Percentiles rank a stretch among this genome's conserved stretches.
These are phyloP conservation scores for Kwoniella europaea DNA, from an alignment of 768 basidiomycete genomes.

Conservation along the genomic window DNA sequence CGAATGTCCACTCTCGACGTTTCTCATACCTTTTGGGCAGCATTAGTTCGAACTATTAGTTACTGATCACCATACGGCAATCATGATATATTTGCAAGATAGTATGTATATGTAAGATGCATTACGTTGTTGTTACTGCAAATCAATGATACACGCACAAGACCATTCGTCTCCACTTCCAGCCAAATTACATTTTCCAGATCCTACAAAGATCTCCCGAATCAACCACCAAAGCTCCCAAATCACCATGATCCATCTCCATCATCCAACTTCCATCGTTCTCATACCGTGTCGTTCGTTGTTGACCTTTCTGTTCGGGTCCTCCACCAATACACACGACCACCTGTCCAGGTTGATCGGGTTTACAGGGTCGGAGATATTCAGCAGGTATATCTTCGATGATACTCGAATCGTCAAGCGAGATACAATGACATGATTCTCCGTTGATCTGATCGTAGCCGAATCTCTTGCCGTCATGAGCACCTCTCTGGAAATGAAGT, in stretches of 20 bases:
- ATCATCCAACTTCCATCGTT: conserved; percentile 56
- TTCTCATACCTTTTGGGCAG: no score
- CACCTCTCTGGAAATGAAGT: conserved; percentile 50
- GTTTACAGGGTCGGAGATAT: conserved; percentile 46
- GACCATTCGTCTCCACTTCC: neutral
- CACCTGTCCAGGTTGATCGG: conserved; percentile 43
- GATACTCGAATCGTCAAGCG: conserved; percentile 32
- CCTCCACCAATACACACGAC: conserved; percentile 42
- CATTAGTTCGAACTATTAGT: no score
- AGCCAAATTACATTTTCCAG: conserved; percentile 36
- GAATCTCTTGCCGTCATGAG: conserved; percentile 42
- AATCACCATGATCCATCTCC: conserved; percentile 40
- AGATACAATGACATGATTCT: conserved; percentile 35
- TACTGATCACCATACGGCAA: no score
- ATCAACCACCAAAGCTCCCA: conserved; percentile 40
- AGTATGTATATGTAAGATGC: neutral
- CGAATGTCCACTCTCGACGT: no score
- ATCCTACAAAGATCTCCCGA: conserved; percentile 48
- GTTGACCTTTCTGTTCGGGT: conserved; percentile 36
- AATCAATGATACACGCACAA: neutral
- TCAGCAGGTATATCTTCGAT: conserved; percentile 48
- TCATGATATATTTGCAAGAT: no score
- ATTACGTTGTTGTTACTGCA: neutral
- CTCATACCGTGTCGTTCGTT: conserved; percentile 46
- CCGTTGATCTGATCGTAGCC: conserved; percentile 33